phyloP scores from a whole-genome alignment of 257 asterid genomes.

The Solanum neorickii region DNA sequence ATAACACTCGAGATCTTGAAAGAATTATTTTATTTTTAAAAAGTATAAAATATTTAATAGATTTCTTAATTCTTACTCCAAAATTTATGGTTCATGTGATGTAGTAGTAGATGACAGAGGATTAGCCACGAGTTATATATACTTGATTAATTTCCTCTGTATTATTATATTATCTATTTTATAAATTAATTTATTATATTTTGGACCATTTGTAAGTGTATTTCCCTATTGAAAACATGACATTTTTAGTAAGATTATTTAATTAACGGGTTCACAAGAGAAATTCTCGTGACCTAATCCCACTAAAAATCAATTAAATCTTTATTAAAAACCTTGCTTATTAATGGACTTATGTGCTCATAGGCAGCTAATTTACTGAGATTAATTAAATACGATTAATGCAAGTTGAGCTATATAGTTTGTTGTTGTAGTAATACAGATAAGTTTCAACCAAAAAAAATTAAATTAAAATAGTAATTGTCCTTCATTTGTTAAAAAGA shows the following conservation, averaged over 20 bases:
- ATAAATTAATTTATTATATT: background rate
- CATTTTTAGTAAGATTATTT: background rate
- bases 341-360: background rate
- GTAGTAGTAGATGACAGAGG: background rate
- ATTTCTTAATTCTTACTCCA: background rate
- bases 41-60: no score
- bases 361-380: background rate
- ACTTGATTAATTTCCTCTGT: background rate
- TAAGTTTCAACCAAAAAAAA: background rate
- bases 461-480: background rate
- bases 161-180: background rate
- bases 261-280: background rate
- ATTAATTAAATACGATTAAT: background rate
- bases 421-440: background rate
- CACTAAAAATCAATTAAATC: background rate
- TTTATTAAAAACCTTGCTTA: background rate
- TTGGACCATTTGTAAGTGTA: background rate
- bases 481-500: background rate
- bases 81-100: background rate
- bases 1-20: no score
- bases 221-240: background rate
- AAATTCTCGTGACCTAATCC: background rate
- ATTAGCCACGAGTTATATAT: background rate
- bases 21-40: no score
- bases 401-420: background rate